Base-by-base conservation (phyloP, 805 yeast species). In the Cyberlindnera japonica region DNA sequence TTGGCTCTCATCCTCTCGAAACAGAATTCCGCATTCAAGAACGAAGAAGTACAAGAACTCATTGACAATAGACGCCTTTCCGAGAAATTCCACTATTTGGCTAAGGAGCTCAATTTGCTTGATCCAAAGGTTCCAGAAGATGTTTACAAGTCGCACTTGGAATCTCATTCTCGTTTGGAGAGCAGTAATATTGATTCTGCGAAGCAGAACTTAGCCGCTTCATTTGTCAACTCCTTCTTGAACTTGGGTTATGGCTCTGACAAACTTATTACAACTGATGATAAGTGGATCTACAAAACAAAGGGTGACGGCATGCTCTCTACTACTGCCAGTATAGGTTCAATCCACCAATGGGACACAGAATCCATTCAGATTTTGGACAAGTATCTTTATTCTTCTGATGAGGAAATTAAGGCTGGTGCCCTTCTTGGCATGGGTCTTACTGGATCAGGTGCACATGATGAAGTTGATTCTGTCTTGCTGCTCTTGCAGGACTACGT, bases 101-200 rank as follows among this genome's bases (percentile, higher is more conserved):
- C 80, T 18, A 82, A 86, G 58, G 98, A 91, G 64, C 77, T 93
- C 59, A 91, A 93, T 60, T 69, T 93, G 52, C 71, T 85, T 52
- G 89, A 84, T 36, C 95, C 98, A 38, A 87, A 87, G 61, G 83
- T 85, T 21, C 99, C 99, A 11, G 96, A 89, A 63, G 99, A 93
- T 63, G 78, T 93, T 43, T 89, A 89, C 65, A 89, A 90, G 63
- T 80, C 89, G 21, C 96, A 91, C 61, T 72, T 91, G 51, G 98
- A 93, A 58, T 27, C 30, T 12, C 81, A 77, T 49, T 63, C 77
- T 3, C 72, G 79, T 45, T 73, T 75, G 40, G 81, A 82, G 6
- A 65, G 76, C 22, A 55, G 65, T 10, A 70, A 76, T 38, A 67
- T 88, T 30, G 97, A 91, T 61, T 85, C 96, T 26, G 95, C 96